Conservation (phyloP, 768 basidiomycete genomes). For the Megacollybia marginata region DNA sequence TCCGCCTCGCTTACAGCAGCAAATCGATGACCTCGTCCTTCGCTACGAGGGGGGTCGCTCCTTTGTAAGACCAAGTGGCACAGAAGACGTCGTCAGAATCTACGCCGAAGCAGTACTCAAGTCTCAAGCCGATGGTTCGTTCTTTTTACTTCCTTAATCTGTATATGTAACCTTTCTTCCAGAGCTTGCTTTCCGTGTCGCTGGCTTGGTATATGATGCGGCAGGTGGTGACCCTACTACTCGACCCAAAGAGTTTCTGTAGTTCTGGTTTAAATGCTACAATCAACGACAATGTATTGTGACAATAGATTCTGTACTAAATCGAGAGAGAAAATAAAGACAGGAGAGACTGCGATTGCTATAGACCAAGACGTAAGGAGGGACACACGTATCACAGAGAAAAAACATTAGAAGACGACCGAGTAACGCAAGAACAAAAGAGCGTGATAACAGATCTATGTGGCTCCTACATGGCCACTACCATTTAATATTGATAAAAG, state of each 20-base stretch:
- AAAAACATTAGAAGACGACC: no score
- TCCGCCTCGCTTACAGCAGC: conserved; percentile 73
- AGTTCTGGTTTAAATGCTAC: no score
- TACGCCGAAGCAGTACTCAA: conserved; percentile 85
- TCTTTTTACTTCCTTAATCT: background rate
- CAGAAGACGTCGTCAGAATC: conserved; percentile 96
- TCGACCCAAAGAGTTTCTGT: conserved; percentile 73
- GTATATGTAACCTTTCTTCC: background rate
- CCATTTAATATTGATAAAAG: no score
- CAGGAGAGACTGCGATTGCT: no score
- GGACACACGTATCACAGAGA: no score
- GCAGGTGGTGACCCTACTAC: conserved; percentile 69
- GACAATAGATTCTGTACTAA: no score
- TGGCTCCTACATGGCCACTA: no score
- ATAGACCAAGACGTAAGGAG: no score
- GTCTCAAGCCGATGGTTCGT: conserved; percentile 77
- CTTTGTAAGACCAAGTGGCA: conserved; percentile 95
- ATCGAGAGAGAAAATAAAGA: no score
- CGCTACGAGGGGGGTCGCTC: conserved; percentile 80
- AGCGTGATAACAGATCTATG: no score
- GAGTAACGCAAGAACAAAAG: no score
- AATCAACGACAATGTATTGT: no score
- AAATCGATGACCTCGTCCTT: conserved; percentile 73
- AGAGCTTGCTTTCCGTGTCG: conserved; percentile 85
- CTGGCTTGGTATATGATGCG: conserved; percentile 79